Base-by-base conservation (phyloP, 1,139 yeast genomes). In the Blastobotrys niveus region DNA sequence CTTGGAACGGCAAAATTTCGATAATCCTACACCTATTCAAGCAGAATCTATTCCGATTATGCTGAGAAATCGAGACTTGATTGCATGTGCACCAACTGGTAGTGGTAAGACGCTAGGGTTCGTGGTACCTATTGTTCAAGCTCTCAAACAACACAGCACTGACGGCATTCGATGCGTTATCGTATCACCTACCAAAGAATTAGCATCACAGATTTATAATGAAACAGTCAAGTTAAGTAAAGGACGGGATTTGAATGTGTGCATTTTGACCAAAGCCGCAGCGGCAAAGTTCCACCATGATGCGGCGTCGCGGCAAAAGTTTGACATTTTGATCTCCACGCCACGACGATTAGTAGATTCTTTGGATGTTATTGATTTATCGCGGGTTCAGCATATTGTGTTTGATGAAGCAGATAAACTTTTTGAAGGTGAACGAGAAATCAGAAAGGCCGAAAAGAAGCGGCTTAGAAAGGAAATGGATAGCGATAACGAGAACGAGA, bases 381-480 rank as follows among this genome's bases (percentile, higher is more conserved):
- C 79, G 2, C 68, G 68, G 33, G 88, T 89, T 15, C 81, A 82
- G 53, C 82, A 80, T 59, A 67, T 91, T 45, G 75, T 91, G 15
- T 79, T 93, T 55, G 99, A 93, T 71, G 99, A 91, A 67, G 97
- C 97, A 3, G 99, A 93, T 70, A 84, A 86, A 57, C 69, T 93
- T 45, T 86, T 93, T 58, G 97, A 91, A 57, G 95, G 91, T 15
- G 47, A 35, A 17, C 15, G 34, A 7, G 46, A 43, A 25, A 38
- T 43, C 22, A 21, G 42, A 7, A 38, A 38, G 31, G 38, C 38
- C n/a, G 46, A 43, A 29, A 38, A 43, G 35, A 33, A 40, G 10
- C 20, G 29, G 26, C 15, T 17, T 12, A n/a, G n/a, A n/a, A n/a
- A n/a, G n/a, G 34, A 38, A 20, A 15, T 10, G 14, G 29, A 19